Evolutionary conservation across 2,329 filamentous ascomycete species (phyloP).

Genomic region (Verticillium longisporum): DNA sequence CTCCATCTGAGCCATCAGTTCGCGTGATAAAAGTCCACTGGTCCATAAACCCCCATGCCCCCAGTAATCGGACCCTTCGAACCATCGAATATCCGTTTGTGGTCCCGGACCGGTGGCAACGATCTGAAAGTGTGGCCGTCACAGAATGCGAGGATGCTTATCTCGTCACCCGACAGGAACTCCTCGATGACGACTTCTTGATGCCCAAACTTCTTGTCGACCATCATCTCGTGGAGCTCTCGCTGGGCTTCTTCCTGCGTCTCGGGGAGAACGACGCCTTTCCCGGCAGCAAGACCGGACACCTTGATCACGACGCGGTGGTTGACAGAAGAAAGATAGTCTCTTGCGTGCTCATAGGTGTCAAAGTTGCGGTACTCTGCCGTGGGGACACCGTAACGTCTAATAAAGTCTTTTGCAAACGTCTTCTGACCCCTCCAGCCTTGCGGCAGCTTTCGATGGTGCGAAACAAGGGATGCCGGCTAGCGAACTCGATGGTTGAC

Average conservation of each 20-base stretch:
- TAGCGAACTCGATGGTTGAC: not conserved
- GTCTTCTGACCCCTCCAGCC: slow-evolving; percentile 97
- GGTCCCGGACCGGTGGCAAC: slow-evolving; percentile 87
- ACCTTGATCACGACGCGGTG: slow-evolving; percentile 91
- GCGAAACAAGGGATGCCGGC: slow-evolving; percentile 79
- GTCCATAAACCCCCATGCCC: slow-evolving; percentile 95
- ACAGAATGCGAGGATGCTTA: slow-evolving; percentile 85
- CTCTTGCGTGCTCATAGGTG: slow-evolving; percentile 63
- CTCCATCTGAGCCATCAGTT: slow-evolving; percentile 73
- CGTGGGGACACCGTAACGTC: slow-evolving; percentile 80
- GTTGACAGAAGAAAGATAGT: slow-evolving; percentile 65
- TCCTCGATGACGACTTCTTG: slow-evolving; percentile 93
- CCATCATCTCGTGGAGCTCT: slow-evolving; percentile 85
- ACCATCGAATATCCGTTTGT: slow-evolving; percentile 89
- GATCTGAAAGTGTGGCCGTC: slow-evolving; percentile 81
- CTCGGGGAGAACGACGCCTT: slow-evolving; percentile 85
- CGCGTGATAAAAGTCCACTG: slow-evolving; percentile 71
- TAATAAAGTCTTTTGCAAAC: slow-evolving; percentile 98
- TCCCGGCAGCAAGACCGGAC: slow-evolving; percentile 83
- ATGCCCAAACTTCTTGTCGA: slow-evolving; percentile 72
- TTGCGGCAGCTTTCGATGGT: slow-evolving; percentile 74
- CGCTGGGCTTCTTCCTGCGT: slow-evolving; percentile 75
- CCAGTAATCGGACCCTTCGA: slow-evolving; percentile 91
- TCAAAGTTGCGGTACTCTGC: slow-evolving; percentile 86
- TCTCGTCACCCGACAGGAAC: slow-evolving; percentile 82